Evolutionary conservation across 2,329 filamentous ascomycete genomes (phyloP).

Genomic region (Aureobasidium melanogenum): DNA sequence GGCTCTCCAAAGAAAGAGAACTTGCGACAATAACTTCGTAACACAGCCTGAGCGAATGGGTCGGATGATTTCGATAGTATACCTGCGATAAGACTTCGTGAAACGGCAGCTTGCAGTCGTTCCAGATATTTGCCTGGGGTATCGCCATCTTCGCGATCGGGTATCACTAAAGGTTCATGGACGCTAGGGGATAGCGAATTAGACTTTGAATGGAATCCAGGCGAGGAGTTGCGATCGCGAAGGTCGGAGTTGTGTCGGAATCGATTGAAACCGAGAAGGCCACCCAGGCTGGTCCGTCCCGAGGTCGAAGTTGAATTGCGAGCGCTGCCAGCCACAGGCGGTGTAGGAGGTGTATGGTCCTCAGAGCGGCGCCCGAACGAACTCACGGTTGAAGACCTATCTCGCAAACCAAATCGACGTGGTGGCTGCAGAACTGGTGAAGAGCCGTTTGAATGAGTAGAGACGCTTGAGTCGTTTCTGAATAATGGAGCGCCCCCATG

Average conservation of each 20-base stretch:
- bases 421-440: slow-evolving; percentile 51
- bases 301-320: slow-evolving; percentile 73
- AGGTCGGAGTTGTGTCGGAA: slow-evolving; percentile 76
- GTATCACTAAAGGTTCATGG: slow-evolving; percentile 60
- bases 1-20: slow-evolving; percentile 95
- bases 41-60: slow-evolving; percentile 68
- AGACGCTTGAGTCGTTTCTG: slow-evolving; percentile 53
- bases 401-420: slow-evolving; percentile 52
- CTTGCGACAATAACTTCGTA: slow-evolving; percentile 90
- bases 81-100: slow-evolving; percentile 73
- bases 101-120: slow-evolving; percentile 70
- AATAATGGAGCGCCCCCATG: slow-evolving; percentile 41
- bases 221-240: slow-evolving; percentile 59
- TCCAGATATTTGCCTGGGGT: slow-evolving; percentile 83
- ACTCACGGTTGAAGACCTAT: slow-evolving; percentile 82
- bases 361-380: slow-evolving; percentile 66
- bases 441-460: slow-evolving; percentile 56
- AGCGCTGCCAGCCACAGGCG: slow-evolving; percentile 46
- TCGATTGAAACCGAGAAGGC: slow-evolving; percentile 68
- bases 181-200: slow-evolving; percentile 67
- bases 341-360: slow-evolving; percentile 60
- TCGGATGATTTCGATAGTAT: slow-evolving; percentile 81
- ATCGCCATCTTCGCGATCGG: slow-evolving; percentile 76
- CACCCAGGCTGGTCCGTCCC: slow-evolving; percentile 88
- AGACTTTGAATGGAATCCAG: slow-evolving; percentile 66